A percentile compares a stretch with the other conserved stretches of the same genome.
phyloP scores from a whole-genome alignment of 2,329 filamentous ascomycete species.

The Penicillium sp. region DNA sequence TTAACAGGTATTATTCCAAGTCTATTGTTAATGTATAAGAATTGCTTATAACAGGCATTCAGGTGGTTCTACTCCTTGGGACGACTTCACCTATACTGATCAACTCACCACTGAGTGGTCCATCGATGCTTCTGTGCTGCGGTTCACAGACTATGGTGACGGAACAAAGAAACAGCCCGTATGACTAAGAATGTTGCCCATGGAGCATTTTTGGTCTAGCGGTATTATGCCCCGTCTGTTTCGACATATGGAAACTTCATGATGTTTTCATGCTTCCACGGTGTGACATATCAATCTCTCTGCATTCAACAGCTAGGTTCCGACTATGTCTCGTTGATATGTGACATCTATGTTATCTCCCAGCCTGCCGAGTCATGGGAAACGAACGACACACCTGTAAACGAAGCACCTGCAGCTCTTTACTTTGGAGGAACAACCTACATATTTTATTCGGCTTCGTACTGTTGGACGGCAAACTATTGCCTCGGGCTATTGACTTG shows the following conservation, averaged over 20 bases:
- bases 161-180: no score
- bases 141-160: background rate
- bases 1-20: background rate
- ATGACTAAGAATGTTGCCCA: no score
- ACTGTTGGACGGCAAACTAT: slow-evolving; percentile 63
- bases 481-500: slow-evolving; percentile 61
- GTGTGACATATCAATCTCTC: background rate
- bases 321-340: background rate
- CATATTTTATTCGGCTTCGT: slow-evolving; percentile 61
- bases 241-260: background rate
- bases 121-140: background rate
- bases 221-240: no score
- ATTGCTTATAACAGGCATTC: background rate
- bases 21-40: background rate
- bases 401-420: slow-evolving; percentile 61
- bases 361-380: slow-evolving; percentile 53
- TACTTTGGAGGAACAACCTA: slow-evolving; percentile 62
- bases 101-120: background rate
- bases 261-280: background rate
- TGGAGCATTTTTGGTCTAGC: no score
- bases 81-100: background rate
- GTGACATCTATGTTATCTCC: background rate
- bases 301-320: background rate
- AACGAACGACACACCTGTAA: slow-evolving; percentile 56
- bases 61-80: background rate